These are phyloP conservation scores for Papiliotrema flavescens DNA, from an alignment of 1,284 basidiomycete genomes.

Conservation along the genomic window DNA sequence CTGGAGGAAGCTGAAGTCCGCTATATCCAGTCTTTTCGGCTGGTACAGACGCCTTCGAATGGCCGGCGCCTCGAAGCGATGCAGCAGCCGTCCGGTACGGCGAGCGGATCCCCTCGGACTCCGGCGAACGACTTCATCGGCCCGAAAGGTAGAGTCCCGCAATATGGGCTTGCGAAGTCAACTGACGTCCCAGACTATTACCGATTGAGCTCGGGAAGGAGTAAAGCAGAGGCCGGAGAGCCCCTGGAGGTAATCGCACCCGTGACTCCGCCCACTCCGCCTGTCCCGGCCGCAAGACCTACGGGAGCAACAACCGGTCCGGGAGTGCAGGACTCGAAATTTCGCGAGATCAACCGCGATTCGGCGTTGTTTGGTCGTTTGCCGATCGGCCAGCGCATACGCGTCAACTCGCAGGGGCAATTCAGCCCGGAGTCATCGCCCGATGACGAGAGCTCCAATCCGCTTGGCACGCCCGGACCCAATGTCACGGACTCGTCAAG, in stretches of 20 bases:
- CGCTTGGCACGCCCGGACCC: not conserved
- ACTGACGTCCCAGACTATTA: constrained; percentile 1
- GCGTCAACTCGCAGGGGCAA: constrained; percentile 56
- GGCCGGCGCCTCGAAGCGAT: not conserved
- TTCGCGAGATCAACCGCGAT: constrained; percentile 65
- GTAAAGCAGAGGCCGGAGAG: constrained; percentile 1
- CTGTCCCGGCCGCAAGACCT: no score
- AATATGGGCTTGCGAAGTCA: not conserved
- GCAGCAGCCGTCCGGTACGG: no score
- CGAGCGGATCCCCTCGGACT: not conserved
- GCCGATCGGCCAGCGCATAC: constrained; percentile 61
- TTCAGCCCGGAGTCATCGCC: constrained; percentile 38
- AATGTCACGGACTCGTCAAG: not conserved
- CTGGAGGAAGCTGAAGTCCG: constrained; percentile 72
- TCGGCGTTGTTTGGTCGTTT: constrained; percentile 72
- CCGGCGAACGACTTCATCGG: not conserved
- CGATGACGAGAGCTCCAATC: constrained; percentile 5
- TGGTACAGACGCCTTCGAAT: constrained; percentile 14
- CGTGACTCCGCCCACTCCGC: not conserved
- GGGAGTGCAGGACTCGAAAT: constrained; percentile 52
- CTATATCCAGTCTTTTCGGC: constrained; percentile 66
- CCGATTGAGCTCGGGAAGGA: constrained; percentile 2
- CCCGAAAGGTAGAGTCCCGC: not conserved
- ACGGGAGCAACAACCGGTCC: not conserved
- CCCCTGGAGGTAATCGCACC: constrained; percentile 1